Evolutionary conservation across 768 basidiomycete species (phyloP), one percentile per base, ranked within the genome.

Genomic region (Postia placenta): DNA sequence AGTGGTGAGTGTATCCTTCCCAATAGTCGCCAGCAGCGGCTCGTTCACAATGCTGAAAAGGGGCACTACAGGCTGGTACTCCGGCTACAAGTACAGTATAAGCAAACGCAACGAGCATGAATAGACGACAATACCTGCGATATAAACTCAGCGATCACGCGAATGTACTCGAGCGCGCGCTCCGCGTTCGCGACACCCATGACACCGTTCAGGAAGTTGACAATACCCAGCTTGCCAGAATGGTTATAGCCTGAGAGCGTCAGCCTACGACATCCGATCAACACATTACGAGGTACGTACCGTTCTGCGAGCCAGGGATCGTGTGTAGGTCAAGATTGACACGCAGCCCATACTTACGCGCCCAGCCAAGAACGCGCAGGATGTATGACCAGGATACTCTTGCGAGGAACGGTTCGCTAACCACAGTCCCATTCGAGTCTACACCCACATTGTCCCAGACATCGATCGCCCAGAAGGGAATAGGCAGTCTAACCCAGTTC

Each of bases 141-240:
- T 63, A 94, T 83, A 70, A 94, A 95, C 67, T 88, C 84, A 41
- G 79, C 75, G 54, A 88, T 66, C 28, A 83, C 73, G 22, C 91
- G 78, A 52, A 93, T 81, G 57, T 86, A 83, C 62, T 86, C 77
- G 30, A 92, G 69, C 14, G 85, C 76, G 20, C 91, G 75, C 64
- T 92, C 76, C 9, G 87, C 92, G 60, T 93, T 93, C 39, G 89
- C 88, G 42, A 91, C 57, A 14, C 91, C 91, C 90, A 92, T 92
- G 47, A 82, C 79, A 15, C 84, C 83, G 47, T 71, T 65, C 54
- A 86, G 53, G 53, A 82, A 78, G 59, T 88, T 87, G 60, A 86
- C 65, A 20, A 66, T 61, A 15, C 85, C 86, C 11, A 60, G 38
- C 61, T 69, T 81, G 73, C 83, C 80, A 63, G 69, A 81, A 59